Conservation (phyloP, 441 rosid species). For the Hypseocharis bilobata region DNA sequence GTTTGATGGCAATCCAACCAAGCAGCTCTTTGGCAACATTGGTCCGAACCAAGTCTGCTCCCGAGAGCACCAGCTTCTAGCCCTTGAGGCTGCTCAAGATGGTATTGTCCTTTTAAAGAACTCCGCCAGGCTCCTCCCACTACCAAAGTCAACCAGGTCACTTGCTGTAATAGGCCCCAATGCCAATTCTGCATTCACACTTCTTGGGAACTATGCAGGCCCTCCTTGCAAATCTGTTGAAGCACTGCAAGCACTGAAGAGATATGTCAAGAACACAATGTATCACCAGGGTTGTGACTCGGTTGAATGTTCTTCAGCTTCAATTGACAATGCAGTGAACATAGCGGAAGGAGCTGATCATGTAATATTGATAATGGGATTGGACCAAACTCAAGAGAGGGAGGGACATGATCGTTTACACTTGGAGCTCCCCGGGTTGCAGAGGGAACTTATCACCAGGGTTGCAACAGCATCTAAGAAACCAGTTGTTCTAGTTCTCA, state of each 20-base stretch:
- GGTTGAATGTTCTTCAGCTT: constrained; percentile 45
- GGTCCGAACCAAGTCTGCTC: constrained; percentile 53
- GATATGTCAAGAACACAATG: constrained; percentile 35
- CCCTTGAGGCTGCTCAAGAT: constrained; percentile 68
- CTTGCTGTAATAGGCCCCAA: constrained; percentile 76
- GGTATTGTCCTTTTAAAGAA: constrained; percentile 71
- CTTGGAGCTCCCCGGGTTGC: constrained; percentile 57
- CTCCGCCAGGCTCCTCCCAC: constrained; percentile 40
- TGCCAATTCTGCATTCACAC: constrained; percentile 39
- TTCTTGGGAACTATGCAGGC: constrained; percentile 31
- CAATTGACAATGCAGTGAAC: constrained; percentile 37
- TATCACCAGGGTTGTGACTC: constrained; percentile 49
- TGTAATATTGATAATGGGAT: constrained; percentile 69
- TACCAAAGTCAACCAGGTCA: constrained; percentile 34
- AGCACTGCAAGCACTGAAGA: constrained; percentile 49
- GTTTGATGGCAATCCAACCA: constrained; percentile 56
- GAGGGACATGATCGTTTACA: constrained; percentile 44
- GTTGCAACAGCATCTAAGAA: constrained; percentile 52
- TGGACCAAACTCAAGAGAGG: constrained; percentile 59
- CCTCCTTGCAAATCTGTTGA: constrained; percentile 34
- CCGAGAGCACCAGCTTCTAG: constrained; percentile 54
- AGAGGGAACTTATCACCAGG: constrained; percentile 37
- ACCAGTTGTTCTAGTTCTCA: constrained; percentile 49
- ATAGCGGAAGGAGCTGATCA: constrained; percentile 47
- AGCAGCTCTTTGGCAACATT: constrained; percentile 49